Percentiles rank a stretch among this genome's conserved stretches.
Conservation (phyloP, 805 yeast species). For the Teunomyces cretensis region DNA sequence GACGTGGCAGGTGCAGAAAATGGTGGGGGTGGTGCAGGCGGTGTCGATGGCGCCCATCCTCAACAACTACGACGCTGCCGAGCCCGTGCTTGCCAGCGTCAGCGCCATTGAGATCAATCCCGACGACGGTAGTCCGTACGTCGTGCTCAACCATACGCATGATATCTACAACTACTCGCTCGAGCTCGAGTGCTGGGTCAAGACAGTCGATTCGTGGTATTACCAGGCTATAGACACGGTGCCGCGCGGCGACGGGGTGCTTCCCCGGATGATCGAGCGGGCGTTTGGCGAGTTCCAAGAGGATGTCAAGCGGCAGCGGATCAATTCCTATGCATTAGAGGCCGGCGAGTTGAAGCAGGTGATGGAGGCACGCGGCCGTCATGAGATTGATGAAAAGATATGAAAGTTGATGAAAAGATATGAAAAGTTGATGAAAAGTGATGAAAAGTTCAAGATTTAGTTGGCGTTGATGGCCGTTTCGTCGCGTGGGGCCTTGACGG, state of each 20-base stretch:
- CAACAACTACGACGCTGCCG: slow-evolving; percentile 27
- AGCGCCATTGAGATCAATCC: slow-evolving; percentile 30
- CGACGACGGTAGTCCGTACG: slow-evolving; percentile 41
- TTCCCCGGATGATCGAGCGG: slow-evolving; percentile 1
- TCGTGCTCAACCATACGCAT: slow-evolving; percentile 31
- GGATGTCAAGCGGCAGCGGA: slow-evolving; percentile 7
- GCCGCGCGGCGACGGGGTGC: slow-evolving; percentile 3
- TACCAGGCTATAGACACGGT: slow-evolving; percentile 12
- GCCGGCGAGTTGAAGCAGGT: slow-evolving; percentile 6
- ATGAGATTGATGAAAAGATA: too few species aligned
- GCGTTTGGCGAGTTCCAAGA: slow-evolving; percentile 8
- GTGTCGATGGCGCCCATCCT: slow-evolving; percentile 56
- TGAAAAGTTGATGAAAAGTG: too few species aligned
- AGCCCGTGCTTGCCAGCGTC: slow-evolving; percentile 7
- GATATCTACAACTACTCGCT: slow-evolving; percentile 45
- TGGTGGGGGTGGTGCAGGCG: slow-evolving; percentile 36
- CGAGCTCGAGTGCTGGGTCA: slow-evolving; percentile 48
- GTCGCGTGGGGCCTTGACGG: background rate
- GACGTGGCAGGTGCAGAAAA: slow-evolving; percentile 46
- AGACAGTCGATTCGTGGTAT: slow-evolving; percentile 47
- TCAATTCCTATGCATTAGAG: slow-evolving; percentile 10
- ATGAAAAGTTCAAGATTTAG: too few species aligned
- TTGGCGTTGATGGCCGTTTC: too few species aligned
- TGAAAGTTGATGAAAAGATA: too few species aligned
- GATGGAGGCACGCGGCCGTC: too few species aligned